phyloP scores from a whole-genome alignment of 1,139 yeast species.

The Zygoascus hellenicus region DNA sequence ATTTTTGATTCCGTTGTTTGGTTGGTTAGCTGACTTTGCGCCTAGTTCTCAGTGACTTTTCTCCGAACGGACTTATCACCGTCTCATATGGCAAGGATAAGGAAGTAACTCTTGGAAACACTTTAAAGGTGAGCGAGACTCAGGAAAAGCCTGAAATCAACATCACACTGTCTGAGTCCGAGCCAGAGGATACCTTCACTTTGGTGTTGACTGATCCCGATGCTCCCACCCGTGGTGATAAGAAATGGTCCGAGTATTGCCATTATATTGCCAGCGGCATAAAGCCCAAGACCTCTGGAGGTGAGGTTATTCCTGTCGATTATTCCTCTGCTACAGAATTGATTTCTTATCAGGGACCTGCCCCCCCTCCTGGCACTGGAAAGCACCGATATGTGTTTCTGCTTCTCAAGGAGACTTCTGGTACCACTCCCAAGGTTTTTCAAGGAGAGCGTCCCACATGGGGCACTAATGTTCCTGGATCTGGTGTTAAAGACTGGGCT shows the following conservation, averaged over 20 bases:
- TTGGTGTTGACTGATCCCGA: conserved; percentile 87
- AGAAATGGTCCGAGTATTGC: conserved; percentile 82
- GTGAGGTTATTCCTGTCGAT: conserved; percentile 33
- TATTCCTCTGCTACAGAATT: conserved; percentile 30
- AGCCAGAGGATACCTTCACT: conserved; percentile 53
- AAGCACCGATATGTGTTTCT: conserved; percentile 76
- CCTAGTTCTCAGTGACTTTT: conserved; percentile 31
- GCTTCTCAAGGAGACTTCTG: conserved; percentile 52
- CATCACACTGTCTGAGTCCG: conserved; percentile 45
- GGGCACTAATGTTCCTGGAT: conserved; percentile 76
- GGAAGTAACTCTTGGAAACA: conserved; percentile 78
- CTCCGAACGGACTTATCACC: conserved; percentile 35
- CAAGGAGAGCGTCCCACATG: conserved; percentile 64
- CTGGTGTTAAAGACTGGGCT: conserved; percentile 76
- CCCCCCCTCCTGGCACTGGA: conserved; percentile 78
- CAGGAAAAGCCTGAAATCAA: conserved; percentile 61
- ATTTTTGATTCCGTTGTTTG: not conserved
- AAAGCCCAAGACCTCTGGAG: conserved; percentile 41
- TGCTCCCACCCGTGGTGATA: conserved; percentile 78
- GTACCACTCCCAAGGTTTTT: conserved; percentile 22
- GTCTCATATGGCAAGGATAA: conserved; percentile 47
- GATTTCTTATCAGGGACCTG: conserved; percentile 67
- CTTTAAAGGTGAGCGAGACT: conserved; percentile 57
- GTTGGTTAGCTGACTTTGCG: not conserved
- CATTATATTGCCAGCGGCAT: conserved; percentile 72